These are phyloP conservation scores for Wickerhamiella azyma DNA, from an alignment of 805 yeast genomes.

Conservation along the genomic window DNA sequence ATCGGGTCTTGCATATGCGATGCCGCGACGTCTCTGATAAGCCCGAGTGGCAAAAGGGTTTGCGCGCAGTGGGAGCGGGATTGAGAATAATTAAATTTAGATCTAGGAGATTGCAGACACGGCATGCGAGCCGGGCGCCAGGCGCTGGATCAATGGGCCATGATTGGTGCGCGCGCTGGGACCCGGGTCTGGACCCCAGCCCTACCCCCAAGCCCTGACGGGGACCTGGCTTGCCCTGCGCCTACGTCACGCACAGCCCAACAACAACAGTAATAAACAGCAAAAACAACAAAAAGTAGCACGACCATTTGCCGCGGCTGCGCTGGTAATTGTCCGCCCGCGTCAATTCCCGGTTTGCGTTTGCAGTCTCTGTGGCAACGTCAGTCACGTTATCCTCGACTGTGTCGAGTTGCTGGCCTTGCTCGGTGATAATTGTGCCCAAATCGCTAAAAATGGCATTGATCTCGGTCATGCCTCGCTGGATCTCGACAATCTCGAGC, in stretches of 20 bases:
- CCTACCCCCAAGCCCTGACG: background rate
- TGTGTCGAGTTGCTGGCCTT: slow-evolving; percentile 72
- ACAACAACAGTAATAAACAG: slow-evolving; percentile 46
- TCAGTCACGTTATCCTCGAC: slow-evolving; percentile 66
- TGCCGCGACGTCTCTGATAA: slow-evolving; percentile 5
- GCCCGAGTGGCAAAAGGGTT: background rate
- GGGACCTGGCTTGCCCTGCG: background rate
- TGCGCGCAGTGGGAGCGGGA: no score
- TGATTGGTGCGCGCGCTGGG: no score
- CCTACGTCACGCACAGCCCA: slow-evolving; percentile 13
- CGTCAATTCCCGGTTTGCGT: slow-evolving; percentile 54
- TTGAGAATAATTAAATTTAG: no score
- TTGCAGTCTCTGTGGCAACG: slow-evolving; percentile 48
- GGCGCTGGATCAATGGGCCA: no score
- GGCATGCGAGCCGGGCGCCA: no score
- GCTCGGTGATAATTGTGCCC: slow-evolving; percentile 65
- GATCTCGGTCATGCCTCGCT: slow-evolving; percentile 69
- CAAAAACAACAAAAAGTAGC: slow-evolving; percentile 47
- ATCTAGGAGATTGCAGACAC: no score
- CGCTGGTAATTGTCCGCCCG: slow-evolving; percentile 69
- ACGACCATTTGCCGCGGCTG: slow-evolving; percentile 57
- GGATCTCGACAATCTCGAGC: slow-evolving; percentile 54
- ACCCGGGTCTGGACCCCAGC: no score
- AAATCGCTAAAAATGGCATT: slow-evolving; percentile 75
- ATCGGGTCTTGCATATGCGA: background rate